A percentile compares a stretch with the other conserved stretches of the same genome.
phyloP scores from a whole-genome alignment of 2,329 filamentous ascomycete genomes.

The Beauveria rudraprayagi region DNA sequence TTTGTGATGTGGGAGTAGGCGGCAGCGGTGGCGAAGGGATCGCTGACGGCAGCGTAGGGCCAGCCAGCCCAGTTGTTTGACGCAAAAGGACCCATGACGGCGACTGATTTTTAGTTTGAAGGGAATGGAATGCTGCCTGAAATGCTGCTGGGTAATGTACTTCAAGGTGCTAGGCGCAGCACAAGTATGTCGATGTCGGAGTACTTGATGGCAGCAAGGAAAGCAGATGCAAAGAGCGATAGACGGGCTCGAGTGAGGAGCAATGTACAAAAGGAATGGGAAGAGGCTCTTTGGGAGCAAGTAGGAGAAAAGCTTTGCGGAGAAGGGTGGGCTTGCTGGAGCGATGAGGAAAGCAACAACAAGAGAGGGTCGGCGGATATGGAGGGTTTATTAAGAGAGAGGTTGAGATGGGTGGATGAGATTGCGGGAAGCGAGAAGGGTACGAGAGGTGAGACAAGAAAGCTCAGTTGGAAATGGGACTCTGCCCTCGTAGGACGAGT shows the following conservation, averaged over 20 bases:
- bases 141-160: background rate
- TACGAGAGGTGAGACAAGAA: constrained; percentile 11
- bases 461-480: constrained; percentile 13
- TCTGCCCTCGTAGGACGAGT: constrained; percentile 27
- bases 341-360: background rate
- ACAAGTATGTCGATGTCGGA: background rate
- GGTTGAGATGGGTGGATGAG: constrained; percentile 1
- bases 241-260: background rate
- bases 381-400: constrained; percentile 7
- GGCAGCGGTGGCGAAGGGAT: constrained; percentile 25
- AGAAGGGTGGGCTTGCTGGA: background rate
- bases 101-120: background rate
- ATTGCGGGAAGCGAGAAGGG: constrained; percentile 4
- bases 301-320: background rate
- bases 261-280: constrained; percentile 1
- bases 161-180: background rate
- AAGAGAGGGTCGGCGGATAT: constrained; percentile 6
- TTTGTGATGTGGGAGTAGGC: constrained; percentile 24
- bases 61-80: constrained; percentile 29
- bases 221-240: background rate
- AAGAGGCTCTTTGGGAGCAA: background rate
- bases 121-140: background rate
- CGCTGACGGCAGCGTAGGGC: constrained; percentile 23
- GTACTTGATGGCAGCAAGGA: background rate
- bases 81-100: constrained; percentile 26